Base-by-base conservation (phyloP, 2,329 filamentous ascomycete genomes). In the Escovopsis sp. region DNA sequence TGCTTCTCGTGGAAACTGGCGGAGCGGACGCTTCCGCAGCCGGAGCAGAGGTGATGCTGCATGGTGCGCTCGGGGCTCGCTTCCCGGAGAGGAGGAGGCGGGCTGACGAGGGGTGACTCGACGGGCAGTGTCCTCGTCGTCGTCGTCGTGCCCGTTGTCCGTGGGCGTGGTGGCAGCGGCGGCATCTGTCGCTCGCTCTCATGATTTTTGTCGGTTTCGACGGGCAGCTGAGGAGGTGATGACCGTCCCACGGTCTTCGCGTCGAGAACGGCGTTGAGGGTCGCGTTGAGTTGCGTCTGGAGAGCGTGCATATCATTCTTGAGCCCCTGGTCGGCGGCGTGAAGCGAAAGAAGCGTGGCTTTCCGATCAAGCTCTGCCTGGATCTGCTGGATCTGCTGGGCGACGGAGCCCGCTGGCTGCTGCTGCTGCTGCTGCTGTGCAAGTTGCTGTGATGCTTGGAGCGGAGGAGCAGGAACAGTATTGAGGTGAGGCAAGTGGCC, bases 1-100 rank as follows among this genome's bases (percentile, higher is more conserved):
- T 58, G 50, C 15, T 50, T 51, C 4, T 43, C 36, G 27, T 62
- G 58, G 34, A 58, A 62, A 3, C 38, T 39, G 6, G 35, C 31
- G 3, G 58, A 62, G 18, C 59, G 53, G 16, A 51, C 38, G 16
- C 44, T 45, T 12, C 58, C 57, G 21, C 59, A 62, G 19, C 46
- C 46, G 2, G 52, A 53, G 38, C 59, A 62, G 16, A 57, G 35
- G 36, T 60, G 57, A 32, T 52, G 46, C 2, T 42, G 43, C 21
- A 44, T 34, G 10, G 37, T 36, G 15, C 39, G 41, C 13, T 40
- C 40, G 5, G 45, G 38, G 26, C 45, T 55, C 18, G 39, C 36
- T 6, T 39, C 43, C 34, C 45, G 41, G n/a, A n/a, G n/a, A 12
- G 40, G 41, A 1, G 23, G 15, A n/a, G 10, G 28, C 27, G 12